A percentile compares a stretch with the other conserved stretches of the same genome.
phyloP scores from a whole-genome alignment of 306 rosid genomes.

The Dryas octopetala region DNA sequence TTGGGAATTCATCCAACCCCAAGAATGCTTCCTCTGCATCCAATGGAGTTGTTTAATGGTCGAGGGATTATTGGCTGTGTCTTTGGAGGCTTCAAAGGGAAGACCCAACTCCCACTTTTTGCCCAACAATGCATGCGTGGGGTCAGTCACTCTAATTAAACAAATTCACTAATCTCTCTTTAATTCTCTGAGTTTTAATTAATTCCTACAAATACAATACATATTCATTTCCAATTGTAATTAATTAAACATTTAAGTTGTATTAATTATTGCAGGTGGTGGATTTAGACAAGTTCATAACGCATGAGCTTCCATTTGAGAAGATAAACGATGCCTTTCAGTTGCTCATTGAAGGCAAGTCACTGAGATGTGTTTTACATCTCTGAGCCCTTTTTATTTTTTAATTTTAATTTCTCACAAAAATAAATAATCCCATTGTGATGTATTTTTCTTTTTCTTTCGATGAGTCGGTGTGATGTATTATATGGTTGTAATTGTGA shows the following conservation, averaged over 20 bases:
- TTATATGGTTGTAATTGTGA: too few species aligned
- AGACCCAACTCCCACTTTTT: slow-evolving; percentile 62
- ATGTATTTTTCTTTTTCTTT: too few species aligned
- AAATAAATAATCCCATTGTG: too few species aligned
- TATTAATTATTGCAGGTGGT: slow-evolving; percentile 41
- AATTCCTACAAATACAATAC: not conserved
- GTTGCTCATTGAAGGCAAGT: slow-evolving; percentile 56
- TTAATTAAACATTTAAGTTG: too few species aligned
- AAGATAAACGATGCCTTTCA: slow-evolving; percentile 70
- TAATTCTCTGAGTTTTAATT: too few species aligned
- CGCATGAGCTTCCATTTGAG: slow-evolving; percentile 83
- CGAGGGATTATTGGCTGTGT: slow-evolving; percentile 50
- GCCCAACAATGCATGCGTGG: slow-evolving; percentile 63
- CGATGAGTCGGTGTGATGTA: too few species aligned
- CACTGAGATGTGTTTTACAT: slow-evolving; percentile 67
- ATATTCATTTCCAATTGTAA: not conserved
- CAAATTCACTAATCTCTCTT: not conserved
- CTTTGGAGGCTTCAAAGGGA: slow-evolving; percentile 88
- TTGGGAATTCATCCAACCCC: slow-evolving; percentile 70
- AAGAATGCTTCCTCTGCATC: slow-evolving; percentile 63
- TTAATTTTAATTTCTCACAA: too few species aligned
- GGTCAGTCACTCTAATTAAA: slow-evolving; percentile 34
- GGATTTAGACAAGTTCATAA: slow-evolving; percentile 65
- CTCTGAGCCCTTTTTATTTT: slow-evolving; percentile 22
- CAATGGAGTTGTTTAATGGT: slow-evolving; percentile 81